phyloP scores from a whole-genome alignment of 1,139 yeast species.

The Yamadazyma kanchanaburiensis region DNA sequence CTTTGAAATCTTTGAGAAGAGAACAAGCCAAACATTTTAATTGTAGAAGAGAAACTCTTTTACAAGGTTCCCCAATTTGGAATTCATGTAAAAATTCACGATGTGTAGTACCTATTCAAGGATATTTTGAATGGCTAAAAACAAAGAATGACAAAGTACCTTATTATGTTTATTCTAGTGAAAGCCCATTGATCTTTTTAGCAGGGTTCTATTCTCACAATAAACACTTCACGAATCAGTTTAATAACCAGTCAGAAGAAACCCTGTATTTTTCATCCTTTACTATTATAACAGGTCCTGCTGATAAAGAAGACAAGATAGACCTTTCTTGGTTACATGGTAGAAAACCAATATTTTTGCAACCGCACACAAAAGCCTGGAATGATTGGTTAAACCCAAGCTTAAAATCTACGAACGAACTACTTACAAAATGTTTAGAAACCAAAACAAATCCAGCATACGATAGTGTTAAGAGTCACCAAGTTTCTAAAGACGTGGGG shows the following conservation, averaged over 20 bases:
- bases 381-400: conserved; percentile 58
- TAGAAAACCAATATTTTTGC: conserved; percentile 72
- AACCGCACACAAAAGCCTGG: conserved; percentile 57
- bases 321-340: conserved; percentile 67
- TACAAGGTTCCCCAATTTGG: conserved; percentile 49
- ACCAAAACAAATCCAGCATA: conserved; percentile 38
- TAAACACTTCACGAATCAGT: conserved; percentile 25
- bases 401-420: conserved; percentile 32
- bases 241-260: conserved; percentile 12
- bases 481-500: conserved; percentile 66
- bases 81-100: conserved; percentile 37
- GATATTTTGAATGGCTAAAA: conserved; percentile 81
- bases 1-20: conserved; percentile 28
- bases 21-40: conserved; percentile 46
- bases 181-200: conserved; percentile 52
- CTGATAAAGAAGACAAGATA: conserved; percentile 40
- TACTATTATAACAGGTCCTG: conserved; percentile 73
- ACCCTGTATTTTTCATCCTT: conserved; percentile 45
- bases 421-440: conserved; percentile 35
- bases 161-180: conserved; percentile 57
- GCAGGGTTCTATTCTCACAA: conserved; percentile 69
- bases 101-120: conserved; percentile 76
- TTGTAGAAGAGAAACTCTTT: conserved; percentile 59
- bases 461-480: conserved; percentile 45
- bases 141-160: conserved; percentile 48